Conservation (phyloP, 164 flowering plant genomes). For the Saururus chinensis region DNA sequence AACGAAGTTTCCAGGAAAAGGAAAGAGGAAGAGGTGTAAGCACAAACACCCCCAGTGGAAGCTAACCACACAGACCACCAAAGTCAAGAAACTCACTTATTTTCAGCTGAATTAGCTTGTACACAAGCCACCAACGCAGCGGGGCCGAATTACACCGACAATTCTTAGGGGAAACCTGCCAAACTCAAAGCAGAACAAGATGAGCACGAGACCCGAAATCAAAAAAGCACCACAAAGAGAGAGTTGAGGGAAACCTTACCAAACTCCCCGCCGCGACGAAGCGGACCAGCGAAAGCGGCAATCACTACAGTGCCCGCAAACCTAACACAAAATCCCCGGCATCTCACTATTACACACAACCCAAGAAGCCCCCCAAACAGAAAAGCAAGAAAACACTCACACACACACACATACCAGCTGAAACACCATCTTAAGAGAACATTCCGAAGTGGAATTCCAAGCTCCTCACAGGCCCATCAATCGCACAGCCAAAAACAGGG, state of each 20-base stretch:
- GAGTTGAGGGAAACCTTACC: background rate
- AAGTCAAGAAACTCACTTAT: background rate
- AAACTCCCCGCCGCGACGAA: background rate
- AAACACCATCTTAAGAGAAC: no score
- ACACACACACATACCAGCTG: conserved; percentile 4
- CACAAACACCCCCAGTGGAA: background rate
- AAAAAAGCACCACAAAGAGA: conserved; percentile 1
- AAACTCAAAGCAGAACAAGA: conserved; percentile 21
- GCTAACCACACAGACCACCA: background rate
- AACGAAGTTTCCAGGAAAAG: background rate
- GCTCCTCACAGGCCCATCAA: conserved; percentile 3
- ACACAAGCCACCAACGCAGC: conserved; percentile 6
- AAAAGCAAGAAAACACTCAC: conserved; percentile 22
- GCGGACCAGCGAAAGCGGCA: background rate
- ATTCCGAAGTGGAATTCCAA: no score
- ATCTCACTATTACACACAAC: background rate
- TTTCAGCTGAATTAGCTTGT: background rate
- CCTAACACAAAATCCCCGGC: conserved; percentile 13
- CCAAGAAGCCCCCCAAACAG: conserved; percentile 4
- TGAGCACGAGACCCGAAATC: conserved; percentile 11
- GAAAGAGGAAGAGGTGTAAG: background rate
- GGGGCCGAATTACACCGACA: conserved; percentile 2
- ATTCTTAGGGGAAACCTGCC: background rate
- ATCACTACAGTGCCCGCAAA: conserved; percentile 12
- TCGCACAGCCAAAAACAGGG: conserved; percentile 9